Percentiles rank a stretch among this genome's conserved stretches.
Conservation (phyloP, 257 asterid species). For the Plectranthus barbatus region DNA sequence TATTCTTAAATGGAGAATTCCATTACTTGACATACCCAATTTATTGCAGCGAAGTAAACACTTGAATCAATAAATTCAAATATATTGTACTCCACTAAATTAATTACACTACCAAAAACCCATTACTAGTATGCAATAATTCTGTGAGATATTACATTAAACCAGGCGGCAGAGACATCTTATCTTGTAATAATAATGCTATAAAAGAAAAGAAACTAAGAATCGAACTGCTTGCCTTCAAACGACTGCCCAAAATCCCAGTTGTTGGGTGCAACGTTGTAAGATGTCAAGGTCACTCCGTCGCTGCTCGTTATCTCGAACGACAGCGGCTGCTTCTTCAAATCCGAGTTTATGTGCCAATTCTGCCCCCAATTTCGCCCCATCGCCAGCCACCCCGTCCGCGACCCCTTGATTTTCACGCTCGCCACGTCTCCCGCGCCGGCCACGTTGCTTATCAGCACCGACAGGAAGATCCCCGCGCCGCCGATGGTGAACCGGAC, state of each 20-base stretch:
- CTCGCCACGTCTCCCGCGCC: conserved; percentile 50
- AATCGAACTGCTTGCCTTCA: conserved; percentile 54
- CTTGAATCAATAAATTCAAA: no score
- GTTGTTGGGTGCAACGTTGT: conserved; percentile 41
- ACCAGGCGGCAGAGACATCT: background rate
- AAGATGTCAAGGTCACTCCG: conserved; percentile 34
- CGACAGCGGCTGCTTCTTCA: conserved; percentile 52
- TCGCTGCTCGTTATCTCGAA: conserved; percentile 57
- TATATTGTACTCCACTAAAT: no score
- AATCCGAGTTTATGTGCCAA: conserved; percentile 53
- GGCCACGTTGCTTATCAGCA: conserved; percentile 52
- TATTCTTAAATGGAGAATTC: no score
- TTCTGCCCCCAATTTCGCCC: conserved; percentile 70
- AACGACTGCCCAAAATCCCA: conserved; percentile 67
- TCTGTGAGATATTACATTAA: background rate
- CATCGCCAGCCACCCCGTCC: conserved; percentile 72
- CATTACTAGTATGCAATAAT: background rate
- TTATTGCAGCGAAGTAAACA: no score
- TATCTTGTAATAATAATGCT: background rate
- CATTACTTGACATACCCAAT: no score
- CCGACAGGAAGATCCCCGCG: conserved; percentile 46
- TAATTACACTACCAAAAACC: background rate
- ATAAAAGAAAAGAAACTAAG: background rate
- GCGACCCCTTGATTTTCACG: conserved; percentile 62
- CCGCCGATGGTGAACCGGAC: conserved; percentile 46